A percentile compares a stretch with the other conserved stretches of the same genome.
Conservation (phyloP, 225 moss, liverwort and hornwort genomes). For the Antitrichia curtipendula region DNA sequence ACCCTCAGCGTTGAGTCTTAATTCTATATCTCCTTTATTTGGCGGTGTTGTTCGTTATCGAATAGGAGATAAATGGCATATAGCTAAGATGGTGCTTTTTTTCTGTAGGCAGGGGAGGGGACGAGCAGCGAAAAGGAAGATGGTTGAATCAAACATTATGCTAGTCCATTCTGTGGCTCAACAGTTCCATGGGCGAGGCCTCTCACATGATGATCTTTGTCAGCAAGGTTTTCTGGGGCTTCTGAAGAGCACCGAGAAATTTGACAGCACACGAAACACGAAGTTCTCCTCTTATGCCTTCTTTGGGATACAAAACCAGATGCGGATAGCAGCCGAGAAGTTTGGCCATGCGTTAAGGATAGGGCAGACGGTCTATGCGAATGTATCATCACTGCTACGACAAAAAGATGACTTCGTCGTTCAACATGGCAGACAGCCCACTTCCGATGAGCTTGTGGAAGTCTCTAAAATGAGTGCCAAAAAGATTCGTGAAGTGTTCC, state of each 20-base stretch:
- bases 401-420: constrained; percentile 56
- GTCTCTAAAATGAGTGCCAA: constrained; percentile 38
- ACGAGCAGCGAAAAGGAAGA: constrained; percentile 92
- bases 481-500: constrained; percentile 34
- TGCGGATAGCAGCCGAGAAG: constrained; percentile 75
- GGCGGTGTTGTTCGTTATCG: background rate
- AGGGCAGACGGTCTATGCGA: constrained; percentile 55
- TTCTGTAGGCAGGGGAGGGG: constrained; percentile 72
- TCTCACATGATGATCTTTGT: constrained; percentile 82
- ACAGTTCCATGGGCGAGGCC: constrained; percentile 70
- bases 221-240: constrained; percentile 89
- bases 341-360: constrained; percentile 70
- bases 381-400: constrained; percentile 47
- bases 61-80: background rate
- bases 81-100: background rate
- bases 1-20: background rate
- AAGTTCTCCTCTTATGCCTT: constrained; percentile 90
- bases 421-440: constrained; percentile 52
- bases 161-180: constrained; percentile 80
- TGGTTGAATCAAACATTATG: constrained; percentile 78
- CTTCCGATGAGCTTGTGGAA: constrained; percentile 57
- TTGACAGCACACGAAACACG: constrained; percentile 49
- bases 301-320: constrained; percentile 76
- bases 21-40: background rate
- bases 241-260: constrained; percentile 74